These are phyloP conservation scores for Waltergamsia citrina DNA, from an alignment of 2,329 filamentous ascomycete genomes.

Conservation along the genomic window DNA sequence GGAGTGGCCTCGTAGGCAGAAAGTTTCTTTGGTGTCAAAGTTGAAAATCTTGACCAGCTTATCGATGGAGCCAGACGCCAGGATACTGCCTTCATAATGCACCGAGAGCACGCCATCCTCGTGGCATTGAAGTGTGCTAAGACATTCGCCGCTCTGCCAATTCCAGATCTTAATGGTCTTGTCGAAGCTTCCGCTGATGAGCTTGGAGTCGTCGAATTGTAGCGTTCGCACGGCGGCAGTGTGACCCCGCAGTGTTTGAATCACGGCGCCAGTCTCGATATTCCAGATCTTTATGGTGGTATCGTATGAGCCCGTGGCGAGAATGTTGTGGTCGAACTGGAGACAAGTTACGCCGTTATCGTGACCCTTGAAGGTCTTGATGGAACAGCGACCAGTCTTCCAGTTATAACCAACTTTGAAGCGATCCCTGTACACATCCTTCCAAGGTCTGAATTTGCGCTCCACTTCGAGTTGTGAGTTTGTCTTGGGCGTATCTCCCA, in stretches of 20 bases:
- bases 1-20: conserved; percentile 69
- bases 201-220: conserved; percentile 85
- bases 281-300: conserved; percentile 95
- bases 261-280: conserved; percentile 74
- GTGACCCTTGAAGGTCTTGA: conserved; percentile 76
- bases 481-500: conserved; percentile 13
- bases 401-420: conserved; percentile 96
- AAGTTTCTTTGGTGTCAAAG: conserved; percentile 74
- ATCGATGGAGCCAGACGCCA: conserved; percentile 86
- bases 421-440: conserved; percentile 90
- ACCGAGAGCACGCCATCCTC: conserved; percentile 75
- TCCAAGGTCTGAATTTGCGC: conserved; percentile 65
- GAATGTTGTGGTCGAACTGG: conserved; percentile 71
- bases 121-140: conserved; percentile 74
- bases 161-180: conserved; percentile 91
- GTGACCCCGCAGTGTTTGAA: conserved; percentile 79
- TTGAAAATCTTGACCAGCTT: conserved; percentile 89
- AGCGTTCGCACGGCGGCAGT: conserved; percentile 75
- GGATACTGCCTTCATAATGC: conserved; percentile 74
- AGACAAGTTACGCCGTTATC: conserved; percentile 58
- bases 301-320: conserved; percentile 94
- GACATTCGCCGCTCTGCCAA: conserved; percentile 81
- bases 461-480: conserved; percentile 27
- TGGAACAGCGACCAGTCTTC: conserved; percentile 86
- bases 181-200: conserved; percentile 87